phyloP scores from a whole-genome alignment of 805 yeast species.

The Metschnikowia corniflorae region DNA sequence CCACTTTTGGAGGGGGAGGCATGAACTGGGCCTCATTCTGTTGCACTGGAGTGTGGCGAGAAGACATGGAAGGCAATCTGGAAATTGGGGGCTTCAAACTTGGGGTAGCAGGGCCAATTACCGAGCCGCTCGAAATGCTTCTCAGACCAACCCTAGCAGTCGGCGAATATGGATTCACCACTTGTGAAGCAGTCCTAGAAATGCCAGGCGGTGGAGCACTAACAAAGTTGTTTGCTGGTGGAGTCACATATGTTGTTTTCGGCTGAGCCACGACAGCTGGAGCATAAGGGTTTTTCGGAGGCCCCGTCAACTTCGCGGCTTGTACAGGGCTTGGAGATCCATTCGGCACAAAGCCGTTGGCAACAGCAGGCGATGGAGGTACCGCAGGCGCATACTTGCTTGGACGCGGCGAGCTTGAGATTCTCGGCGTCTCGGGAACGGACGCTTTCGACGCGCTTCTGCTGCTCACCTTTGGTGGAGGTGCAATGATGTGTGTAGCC shows the following conservation, averaged over 20 bases:
- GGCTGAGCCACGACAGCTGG: slow-evolving; percentile 19
- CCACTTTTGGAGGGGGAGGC: slow-evolving; percentile 7
- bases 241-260: slow-evolving; percentile 33
- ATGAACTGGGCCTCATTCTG: slow-evolving; percentile 3
- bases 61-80: slow-evolving; percentile 2
- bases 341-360: slow-evolving; percentile 26
- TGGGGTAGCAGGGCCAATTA: slow-evolving; percentile 7
- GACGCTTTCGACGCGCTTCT: slow-evolving; percentile 8
- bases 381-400: slow-evolving; percentile 21
- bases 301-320: slow-evolving; percentile 10
- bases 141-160: slow-evolving; percentile 5
- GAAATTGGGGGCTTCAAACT: slow-evolving; percentile 7
- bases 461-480: slow-evolving; percentile 15
- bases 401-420: slow-evolving; percentile 9
- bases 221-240: slow-evolving; percentile 20
- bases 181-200: slow-evolving; percentile 5
- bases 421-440: slow-evolving; percentile 8
- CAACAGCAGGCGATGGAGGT: slow-evolving; percentile 25
- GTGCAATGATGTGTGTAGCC: slow-evolving; percentile 13
- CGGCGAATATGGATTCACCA: slow-evolving; percentile 16
- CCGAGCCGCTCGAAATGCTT: slow-evolving; percentile 5
- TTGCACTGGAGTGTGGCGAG: slow-evolving; percentile 6
- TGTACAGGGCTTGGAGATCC: slow-evolving; percentile 21
- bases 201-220: slow-evolving; percentile 13
- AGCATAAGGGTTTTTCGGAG: slow-evolving; percentile 26